These are phyloP conservation scores for Emericellopsis cladophorae DNA, from an alignment of 2,329 filamentous ascomycete genomes.

Conservation along the genomic window DNA sequence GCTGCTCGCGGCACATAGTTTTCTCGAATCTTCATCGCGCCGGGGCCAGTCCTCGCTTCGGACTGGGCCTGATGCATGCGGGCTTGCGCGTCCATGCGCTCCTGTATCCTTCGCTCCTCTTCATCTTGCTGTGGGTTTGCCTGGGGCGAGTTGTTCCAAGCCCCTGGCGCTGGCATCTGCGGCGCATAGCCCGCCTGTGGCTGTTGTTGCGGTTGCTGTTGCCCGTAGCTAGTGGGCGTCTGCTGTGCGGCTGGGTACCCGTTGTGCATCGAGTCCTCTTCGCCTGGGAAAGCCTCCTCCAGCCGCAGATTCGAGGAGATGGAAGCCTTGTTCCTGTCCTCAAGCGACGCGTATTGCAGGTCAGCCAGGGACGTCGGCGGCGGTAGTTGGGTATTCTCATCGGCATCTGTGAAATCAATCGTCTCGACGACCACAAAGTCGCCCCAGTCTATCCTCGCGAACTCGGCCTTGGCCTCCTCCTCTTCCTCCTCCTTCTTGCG, in stretches of 20 bases:
- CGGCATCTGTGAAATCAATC: constrained; percentile 78
- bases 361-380: constrained; percentile 84
- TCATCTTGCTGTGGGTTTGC: constrained; percentile 42
- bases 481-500: constrained; percentile 79
- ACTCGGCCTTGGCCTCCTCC: constrained; percentile 62
- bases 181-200: constrained; percentile 15
- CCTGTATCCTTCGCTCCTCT: constrained; percentile 49
- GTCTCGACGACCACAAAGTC: constrained; percentile 95
- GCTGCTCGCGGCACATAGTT: constrained; percentile 85
- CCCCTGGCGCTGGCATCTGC: constrained; percentile 25
- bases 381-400: constrained; percentile 76
- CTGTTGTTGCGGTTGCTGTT: constrained; percentile 21
- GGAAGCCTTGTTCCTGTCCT: constrained; percentile 87
- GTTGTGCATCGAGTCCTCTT: constrained; percentile 44
- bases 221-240: constrained; percentile 26
- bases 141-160: constrained; percentile 12
- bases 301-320: constrained; percentile 73
- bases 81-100: constrained; percentile 44
- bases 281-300: constrained; percentile 87
- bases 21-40: constrained; percentile 77
- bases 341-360: constrained; percentile 83
- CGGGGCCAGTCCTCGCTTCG: constrained; percentile 56
- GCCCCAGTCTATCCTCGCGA: constrained; percentile 92
- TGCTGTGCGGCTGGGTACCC: constrained; percentile 26
- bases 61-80: constrained; percentile 66